Evolutionary conservation across 2,329 filamentous ascomycete species (phyloP), one percentile per base, ranked within the genome.

Genomic region (Chaetomium sp.): DNA sequence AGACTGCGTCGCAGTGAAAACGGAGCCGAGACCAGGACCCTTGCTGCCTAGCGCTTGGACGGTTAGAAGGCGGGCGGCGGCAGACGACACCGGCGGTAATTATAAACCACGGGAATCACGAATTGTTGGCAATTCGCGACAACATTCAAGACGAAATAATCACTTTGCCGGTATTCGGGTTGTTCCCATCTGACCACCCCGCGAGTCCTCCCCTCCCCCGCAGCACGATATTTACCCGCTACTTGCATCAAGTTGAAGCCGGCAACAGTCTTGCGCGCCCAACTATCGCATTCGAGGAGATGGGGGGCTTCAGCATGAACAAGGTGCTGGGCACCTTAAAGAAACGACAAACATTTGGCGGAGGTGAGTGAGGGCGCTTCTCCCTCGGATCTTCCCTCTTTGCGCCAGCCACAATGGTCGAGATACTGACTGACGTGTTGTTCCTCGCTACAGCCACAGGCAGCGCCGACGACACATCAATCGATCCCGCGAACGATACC

Each of bases 261-360:
- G 25, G n/a, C 51, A 51, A 29, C 31, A n/a, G 21, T 45, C 29
- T 31, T 29, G 42, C 31, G 55, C 50, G 27, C 50, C 6, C 1
- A n/a, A 21, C n/a, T 23, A 35, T 58, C 51, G 53, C 57, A 54
- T 49, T 70, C 75, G 23, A 45, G 51, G 75, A 68, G 81, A 73
- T 71, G 80, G 85, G 83, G 76, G 78, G 81, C 45, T 79, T 86
- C 66, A 83, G 79, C 74, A 80, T 85, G 78, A 83, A 80, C 75
- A 85, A 81, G 78, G 78, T 86, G 80, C 78, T 86, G 53, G 82
- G 81, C 68, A 83, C 77, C 77, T 81, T 86, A 74, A 83, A 79
- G 72, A 81, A 79, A 74, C 80, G 79, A 71, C 78, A 78, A 38
- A 77, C 74, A 33, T 67, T 69, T 67, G 62, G 57, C 8, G 55